A percentile compares a stretch with the other conserved stretches of the same genome.
Conservation (phyloP, 352 stramenopile species). For the Peronospora farinosa region DNA sequence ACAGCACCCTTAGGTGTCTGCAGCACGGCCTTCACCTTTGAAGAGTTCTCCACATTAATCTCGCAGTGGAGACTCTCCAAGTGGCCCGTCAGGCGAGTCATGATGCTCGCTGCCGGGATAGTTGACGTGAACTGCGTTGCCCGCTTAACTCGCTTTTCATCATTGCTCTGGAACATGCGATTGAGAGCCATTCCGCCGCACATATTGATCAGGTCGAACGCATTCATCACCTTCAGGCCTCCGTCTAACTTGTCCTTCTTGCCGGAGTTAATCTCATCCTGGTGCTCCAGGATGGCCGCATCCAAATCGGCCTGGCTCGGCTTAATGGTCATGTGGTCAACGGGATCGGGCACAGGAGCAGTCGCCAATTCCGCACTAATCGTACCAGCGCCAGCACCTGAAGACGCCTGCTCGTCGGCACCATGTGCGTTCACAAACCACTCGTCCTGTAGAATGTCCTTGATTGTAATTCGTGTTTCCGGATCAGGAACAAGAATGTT, state of each 20-base stretch:
- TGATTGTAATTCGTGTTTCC: constrained; percentile 74
- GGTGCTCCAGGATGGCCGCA: constrained; percentile 72
- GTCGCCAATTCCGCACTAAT: constrained; percentile 18
- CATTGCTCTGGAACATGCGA: constrained; percentile 84
- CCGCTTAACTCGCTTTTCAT: constrained; percentile 81
- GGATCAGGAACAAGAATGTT: constrained; percentile 92
- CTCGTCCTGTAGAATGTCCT: constrained; percentile 87
- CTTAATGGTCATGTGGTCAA: constrained; percentile 62
- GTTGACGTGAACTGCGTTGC: constrained; percentile 85
- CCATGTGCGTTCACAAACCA: constrained; percentile 80
- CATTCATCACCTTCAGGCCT: constrained; percentile 85
- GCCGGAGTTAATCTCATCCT: constrained; percentile 59
- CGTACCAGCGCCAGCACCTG: constrained; percentile 12
- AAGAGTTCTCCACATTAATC: constrained; percentile 69
- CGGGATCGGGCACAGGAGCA: constrained; percentile 12
- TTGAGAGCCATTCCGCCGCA: constrained; percentile 88
- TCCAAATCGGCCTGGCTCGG: constrained; percentile 81
- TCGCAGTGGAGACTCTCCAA: constrained; percentile 76
- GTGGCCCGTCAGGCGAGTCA: constrained; percentile 65
- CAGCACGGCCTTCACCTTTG: constrained; percentile 81
- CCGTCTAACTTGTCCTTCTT: constrained; percentile 65
- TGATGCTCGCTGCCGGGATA: constrained; percentile 70
- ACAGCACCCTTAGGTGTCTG: constrained; percentile 85
- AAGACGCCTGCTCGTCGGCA: constrained; percentile 23
- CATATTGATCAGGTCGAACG: constrained; percentile 90